Conservation (phyloP, 2,329 filamentous ascomycete genomes). For the Delphinella strobiligena region DNA sequence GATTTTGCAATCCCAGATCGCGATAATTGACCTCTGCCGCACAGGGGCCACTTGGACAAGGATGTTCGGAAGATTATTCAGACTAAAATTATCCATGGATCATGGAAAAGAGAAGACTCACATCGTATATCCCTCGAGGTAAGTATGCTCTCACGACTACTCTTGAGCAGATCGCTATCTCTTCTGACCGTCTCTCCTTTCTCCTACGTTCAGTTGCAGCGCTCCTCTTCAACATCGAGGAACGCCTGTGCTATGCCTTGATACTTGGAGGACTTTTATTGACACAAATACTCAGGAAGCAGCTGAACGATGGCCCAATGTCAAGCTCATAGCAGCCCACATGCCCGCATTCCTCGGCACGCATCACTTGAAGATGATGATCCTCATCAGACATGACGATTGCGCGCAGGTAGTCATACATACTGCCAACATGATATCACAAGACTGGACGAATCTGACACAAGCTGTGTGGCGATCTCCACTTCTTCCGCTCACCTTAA, state of each 20-base stretch:
- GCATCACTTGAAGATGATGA: constrained; percentile 77
- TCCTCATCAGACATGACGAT: constrained; percentile 68
- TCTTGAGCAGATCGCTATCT: neutral
- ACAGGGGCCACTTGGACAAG: constrained; percentile 39
- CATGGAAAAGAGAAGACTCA: constrained; percentile 55
- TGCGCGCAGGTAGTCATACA: constrained; percentile 71
- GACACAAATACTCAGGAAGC: constrained; percentile 37
- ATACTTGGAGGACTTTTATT: no score
- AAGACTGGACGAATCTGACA: constrained; percentile 81
- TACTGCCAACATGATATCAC: constrained; percentile 81
- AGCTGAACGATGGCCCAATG: constrained; percentile 51
- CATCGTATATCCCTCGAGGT: constrained; percentile 48
- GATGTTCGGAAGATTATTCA: constrained; percentile 42
- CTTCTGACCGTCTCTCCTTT: neutral
- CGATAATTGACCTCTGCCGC: constrained; percentile 4
- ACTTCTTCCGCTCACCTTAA: constrained; percentile 50
- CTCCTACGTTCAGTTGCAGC: neutral
- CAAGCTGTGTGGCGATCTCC: constrained; percentile 75
- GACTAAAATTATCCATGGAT: constrained; percentile 51
- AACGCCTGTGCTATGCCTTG: neutral
- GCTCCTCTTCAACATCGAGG: neutral
- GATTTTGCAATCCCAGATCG: neutral
- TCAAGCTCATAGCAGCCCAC: constrained; percentile 59
- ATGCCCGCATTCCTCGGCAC: constrained; percentile 81
- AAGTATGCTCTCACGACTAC: constrained; percentile 12